Percentiles rank a stretch among this genome's conserved stretches.
Evolutionary conservation across 495 filamentous ascomycete genomes (phyloP).

Genomic region (Cercophora newfieldiana): DNA sequence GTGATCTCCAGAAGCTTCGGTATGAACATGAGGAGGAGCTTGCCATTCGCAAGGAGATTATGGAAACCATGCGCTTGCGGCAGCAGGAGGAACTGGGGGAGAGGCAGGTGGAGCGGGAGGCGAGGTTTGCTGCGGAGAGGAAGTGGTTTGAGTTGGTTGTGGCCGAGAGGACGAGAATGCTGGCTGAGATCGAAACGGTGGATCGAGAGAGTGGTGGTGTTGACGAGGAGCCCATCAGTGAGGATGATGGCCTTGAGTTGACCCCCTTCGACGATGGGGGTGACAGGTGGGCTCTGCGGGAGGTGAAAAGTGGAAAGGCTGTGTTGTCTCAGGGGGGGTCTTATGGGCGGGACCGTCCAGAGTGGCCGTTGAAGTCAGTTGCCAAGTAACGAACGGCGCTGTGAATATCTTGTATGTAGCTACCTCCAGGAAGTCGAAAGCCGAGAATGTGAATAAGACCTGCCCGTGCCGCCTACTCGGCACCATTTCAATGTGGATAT

Average conservation of each 20-base stretch:
- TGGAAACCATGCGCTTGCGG: slow-evolving; percentile 26
- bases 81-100: slow-evolving; percentile 17
- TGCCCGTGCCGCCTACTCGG: too few relatives aligned
- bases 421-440: too few relatives aligned
- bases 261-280: not conserved
- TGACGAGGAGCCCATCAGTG: slow-evolving; percentile 24
- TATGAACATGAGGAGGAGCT: slow-evolving; percentile 30
- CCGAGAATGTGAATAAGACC: too few relatives aligned
- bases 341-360: too few relatives aligned
- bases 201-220: slow-evolving; percentile 39
- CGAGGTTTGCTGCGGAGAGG: slow-evolving; percentile 29
- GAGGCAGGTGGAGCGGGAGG: slow-evolving; percentile 19
- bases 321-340: too few relatives aligned
- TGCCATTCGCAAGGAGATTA: slow-evolving; percentile 32
- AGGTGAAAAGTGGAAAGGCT: too few relatives aligned
- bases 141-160: slow-evolving; percentile 34
- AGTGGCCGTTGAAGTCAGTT: too few relatives aligned
- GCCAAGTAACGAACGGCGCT: too few relatives aligned
- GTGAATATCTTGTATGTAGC: too few relatives aligned
- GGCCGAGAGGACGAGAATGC: slow-evolving; percentile 32
- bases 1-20: slow-evolving; percentile 25
- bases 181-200: slow-evolving; percentile 31
- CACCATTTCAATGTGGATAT: too few relatives aligned
- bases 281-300: not conserved
- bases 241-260: not conserved